These are phyloP conservation scores for Pterocarpus macrocarpus DNA, from an alignment of 306 rosid species.

Conservation along the genomic window DNA sequence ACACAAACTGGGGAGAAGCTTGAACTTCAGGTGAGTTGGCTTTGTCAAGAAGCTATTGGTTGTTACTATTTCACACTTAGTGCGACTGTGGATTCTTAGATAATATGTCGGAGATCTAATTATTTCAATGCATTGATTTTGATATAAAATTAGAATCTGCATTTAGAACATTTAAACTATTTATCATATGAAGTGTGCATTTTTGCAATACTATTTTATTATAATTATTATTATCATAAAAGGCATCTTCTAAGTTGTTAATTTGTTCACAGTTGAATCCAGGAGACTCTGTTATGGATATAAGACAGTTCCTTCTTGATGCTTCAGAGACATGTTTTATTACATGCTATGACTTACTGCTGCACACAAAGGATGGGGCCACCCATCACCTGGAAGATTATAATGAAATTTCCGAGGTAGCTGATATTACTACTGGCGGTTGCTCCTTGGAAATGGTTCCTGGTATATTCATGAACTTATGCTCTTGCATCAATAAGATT, in stretches of 20 bases:
- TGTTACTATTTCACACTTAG: conserved; percentile 11
- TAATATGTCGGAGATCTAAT: conserved; percentile 18
- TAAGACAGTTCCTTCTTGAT: conserved; percentile 96
- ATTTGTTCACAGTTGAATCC: conserved; percentile 83
- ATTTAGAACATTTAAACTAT: conserved; percentile 19
- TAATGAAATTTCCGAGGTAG: conserved; percentile 97
- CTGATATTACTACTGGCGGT: conserved; percentile 95
- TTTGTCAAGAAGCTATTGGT: conserved; percentile 32
- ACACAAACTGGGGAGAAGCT: conserved; percentile 93
- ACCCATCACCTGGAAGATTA: conserved; percentile 87
- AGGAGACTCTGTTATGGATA: conserved; percentile 97
- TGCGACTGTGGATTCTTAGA: not conserved
- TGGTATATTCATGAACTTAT: conserved; percentile 60
- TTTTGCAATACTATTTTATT: not conserved
- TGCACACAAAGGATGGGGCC: conserved; percentile 89
- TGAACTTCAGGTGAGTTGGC: conserved; percentile 87
- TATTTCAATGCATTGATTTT: not conserved
- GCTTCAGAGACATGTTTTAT: conserved; percentile 97
- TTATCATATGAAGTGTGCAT: conserved; percentile 9
- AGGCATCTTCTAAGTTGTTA: conserved; percentile 40
- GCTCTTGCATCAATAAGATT: conserved; percentile 21
- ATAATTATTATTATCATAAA: not conserved
- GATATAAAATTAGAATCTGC: not conserved
- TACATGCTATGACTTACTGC: conserved; percentile 92
- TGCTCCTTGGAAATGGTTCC: conserved; percentile 99